phyloP scores from a whole-genome alignment of 2,329 filamentous ascomycete species.

The Aspergillus versicolor region DNA sequence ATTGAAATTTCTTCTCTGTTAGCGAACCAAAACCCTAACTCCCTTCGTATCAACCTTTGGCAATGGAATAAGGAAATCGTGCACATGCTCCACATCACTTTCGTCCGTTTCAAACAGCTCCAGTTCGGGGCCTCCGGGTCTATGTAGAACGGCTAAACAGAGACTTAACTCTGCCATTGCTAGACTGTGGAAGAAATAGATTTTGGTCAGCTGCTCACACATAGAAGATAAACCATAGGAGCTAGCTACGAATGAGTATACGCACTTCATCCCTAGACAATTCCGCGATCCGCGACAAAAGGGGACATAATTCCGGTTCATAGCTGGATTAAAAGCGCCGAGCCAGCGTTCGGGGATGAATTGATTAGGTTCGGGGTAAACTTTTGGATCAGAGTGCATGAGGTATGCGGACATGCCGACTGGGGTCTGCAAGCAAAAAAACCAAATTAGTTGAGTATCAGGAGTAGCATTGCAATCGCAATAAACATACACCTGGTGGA shows the following conservation, averaged over 20 bases:
- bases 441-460: not conserved
- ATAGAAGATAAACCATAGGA: not conserved
- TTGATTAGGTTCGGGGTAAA: constrained; percentile 26
- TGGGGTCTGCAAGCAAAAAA: not conserved
- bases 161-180: constrained; percentile 60
- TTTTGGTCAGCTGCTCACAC: not conserved
- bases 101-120: constrained; percentile 6
- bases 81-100: not conserved
- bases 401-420: constrained; percentile 11
- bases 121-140: not conserved
- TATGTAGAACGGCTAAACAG: constrained; percentile 49
- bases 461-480: too few species aligned
- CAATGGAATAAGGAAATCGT: constrained; percentile 1
- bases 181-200: not conserved
- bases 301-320: constrained; percentile 32
- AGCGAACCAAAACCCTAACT: not conserved
- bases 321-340: constrained; percentile 15
- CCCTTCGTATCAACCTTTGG: constrained; percentile 2
- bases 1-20: not conserved
- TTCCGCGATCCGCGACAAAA: constrained; percentile 40
- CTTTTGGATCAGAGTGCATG: constrained; percentile 11
- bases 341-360: constrained; percentile 35
- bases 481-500: constrained; percentile 1
- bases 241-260: not conserved
- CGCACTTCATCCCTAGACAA: constrained; percentile 44